A percentile compares a stretch with the other conserved stretches of the same genome.
Conservation (phyloP, 768 basidiomycete species). For the Hygrocybe punicea region DNA sequence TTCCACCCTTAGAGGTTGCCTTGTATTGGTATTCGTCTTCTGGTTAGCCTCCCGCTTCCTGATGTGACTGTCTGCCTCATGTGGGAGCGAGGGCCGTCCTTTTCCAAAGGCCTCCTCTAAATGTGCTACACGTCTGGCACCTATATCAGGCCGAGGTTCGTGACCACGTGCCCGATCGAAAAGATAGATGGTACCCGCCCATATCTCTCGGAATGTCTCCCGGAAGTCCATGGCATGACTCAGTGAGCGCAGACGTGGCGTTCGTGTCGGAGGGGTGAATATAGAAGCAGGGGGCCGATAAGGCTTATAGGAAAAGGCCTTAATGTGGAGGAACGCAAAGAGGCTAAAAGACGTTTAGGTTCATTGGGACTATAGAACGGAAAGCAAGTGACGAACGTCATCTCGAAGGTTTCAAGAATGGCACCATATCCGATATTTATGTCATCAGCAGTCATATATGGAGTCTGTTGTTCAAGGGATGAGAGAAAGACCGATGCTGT, state of each 20-base stretch:
- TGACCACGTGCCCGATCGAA: constrained; percentile 49
- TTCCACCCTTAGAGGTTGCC: constrained; percentile 37
- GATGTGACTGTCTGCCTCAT: not conserved
- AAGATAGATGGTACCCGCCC: constrained; percentile 57
- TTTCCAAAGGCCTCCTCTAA: constrained; percentile 47
- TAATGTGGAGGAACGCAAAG: constrained; percentile 68
- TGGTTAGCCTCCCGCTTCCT: not conserved
- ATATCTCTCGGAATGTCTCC: constrained; percentile 64
- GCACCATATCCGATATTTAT: constrained; percentile 71
- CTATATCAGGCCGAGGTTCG: constrained; percentile 50
- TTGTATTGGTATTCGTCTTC: constrained; percentile 13
- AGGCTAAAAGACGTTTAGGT: constrained; percentile 37
- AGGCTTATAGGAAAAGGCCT: constrained; percentile 66
- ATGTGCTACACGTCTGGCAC: constrained; percentile 41
- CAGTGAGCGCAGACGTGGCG: constrained; percentile 56
- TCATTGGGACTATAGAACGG: not conserved
- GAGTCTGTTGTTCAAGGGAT: constrained; percentile 38
- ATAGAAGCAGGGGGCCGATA: constrained; percentile 43
- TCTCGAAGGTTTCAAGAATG: constrained; percentile 67
- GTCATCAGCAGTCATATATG: constrained; percentile 69
- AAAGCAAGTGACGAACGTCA: constrained; percentile 50
- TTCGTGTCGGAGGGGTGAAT: constrained; percentile 34
- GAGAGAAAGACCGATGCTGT: not conserved
- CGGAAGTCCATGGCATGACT: constrained; percentile 65
- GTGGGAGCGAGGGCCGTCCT: constrained; percentile 23